A percentile compares a stretch with the other conserved stretches of the same genome.
Evolutionary conservation across 192 early-diverging fungal species (phyloP).

Genomic region (Podila epicladia): DNA sequence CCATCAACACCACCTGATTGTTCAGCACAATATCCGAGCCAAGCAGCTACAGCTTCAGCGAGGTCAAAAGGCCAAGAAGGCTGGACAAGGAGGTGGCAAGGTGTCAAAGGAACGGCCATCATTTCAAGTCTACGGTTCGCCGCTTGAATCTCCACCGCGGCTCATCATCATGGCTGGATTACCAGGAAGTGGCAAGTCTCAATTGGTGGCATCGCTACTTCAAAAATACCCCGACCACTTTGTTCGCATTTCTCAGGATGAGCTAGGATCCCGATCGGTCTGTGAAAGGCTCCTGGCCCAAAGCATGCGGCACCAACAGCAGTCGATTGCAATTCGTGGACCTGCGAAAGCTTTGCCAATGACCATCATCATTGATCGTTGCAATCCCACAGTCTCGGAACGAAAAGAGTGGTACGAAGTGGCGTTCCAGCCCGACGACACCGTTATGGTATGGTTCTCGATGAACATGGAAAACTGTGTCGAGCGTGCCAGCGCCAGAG

Average conservation of each 20-base stretch:
- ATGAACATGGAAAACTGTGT: conserved; percentile 22
- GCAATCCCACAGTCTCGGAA: conserved; percentile 40
- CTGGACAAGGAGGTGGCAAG: conserved; percentile 24
- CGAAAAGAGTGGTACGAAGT: conserved; percentile 49
- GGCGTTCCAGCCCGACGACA: conserved; percentile 43
- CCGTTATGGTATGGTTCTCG: conserved; percentile 44
- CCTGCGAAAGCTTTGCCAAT: conserved; percentile 45
- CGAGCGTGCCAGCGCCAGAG: conserved; percentile 33
- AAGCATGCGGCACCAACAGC: conserved; percentile 47
- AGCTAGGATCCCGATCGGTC: conserved; percentile 38
- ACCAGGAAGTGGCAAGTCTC: conserved; percentile 44
- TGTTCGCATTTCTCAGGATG: conserved; percentile 46
- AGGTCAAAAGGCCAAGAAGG: conserved; percentile 45
- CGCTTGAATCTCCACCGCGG: conserved; percentile 24
- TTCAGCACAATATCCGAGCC: conserved; percentile 48
- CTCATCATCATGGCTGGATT: conserved; percentile 32
- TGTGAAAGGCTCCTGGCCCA: conserved; percentile 45
- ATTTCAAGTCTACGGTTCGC: conserved; percentile 20
- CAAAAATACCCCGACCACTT: conserved; percentile 45
- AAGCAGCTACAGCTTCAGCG: conserved; percentile 29
- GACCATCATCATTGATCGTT: conserved; percentile 41
- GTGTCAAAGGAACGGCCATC: conserved; percentile 39
- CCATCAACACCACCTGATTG: conserved; percentile 43
- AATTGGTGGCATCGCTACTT: conserved; percentile 17
- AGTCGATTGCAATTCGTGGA: conserved; percentile 29